Conservation (phyloP, 2,329 filamentous ascomycete species). For the Zasmidium cellare region DNA sequence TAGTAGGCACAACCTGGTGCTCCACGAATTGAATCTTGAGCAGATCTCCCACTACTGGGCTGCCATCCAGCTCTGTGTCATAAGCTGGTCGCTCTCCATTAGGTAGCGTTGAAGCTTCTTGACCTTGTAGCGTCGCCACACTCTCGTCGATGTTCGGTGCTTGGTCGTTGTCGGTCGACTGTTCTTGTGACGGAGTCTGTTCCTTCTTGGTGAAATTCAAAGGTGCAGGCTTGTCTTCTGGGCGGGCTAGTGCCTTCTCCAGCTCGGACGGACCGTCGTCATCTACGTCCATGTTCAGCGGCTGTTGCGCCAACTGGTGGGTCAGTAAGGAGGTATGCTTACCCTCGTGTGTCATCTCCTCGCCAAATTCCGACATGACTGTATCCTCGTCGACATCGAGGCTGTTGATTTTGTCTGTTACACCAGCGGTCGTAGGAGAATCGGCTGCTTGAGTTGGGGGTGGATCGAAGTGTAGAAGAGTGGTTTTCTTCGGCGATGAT, state of each 20-base stretch:
- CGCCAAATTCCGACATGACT: slow-evolving; percentile 44
- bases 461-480: slow-evolving; percentile 27
- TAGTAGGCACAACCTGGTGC: slow-evolving; percentile 90
- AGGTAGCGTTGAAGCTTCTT: slow-evolving; percentile 16
- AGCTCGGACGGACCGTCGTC: slow-evolving; percentile 32
- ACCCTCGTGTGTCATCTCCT: slow-evolving; percentile 31
- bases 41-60: slow-evolving; percentile 87
- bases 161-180: slow-evolving; percentile 12
- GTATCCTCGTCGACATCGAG: slow-evolving; percentile 63
- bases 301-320: slow-evolving; percentile 38
- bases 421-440: slow-evolving; percentile 54
- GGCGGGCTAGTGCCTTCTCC: slow-evolving; percentile 41
- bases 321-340: slow-evolving; percentile 42
- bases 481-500: slow-evolving; percentile 17
- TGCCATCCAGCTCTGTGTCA: slow-evolving; percentile 60
- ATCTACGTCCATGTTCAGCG: slow-evolving; percentile 34
- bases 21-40: slow-evolving; percentile 97
- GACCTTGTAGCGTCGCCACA: slow-evolving; percentile 33
- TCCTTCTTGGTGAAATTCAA: slow-evolving; percentile 55
- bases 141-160: slow-evolving; percentile 31
- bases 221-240: slow-evolving; percentile 69
- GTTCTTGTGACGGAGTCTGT: slow-evolving; percentile 12
- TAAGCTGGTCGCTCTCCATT: slow-evolving; percentile 42
- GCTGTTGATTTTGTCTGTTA: slow-evolving; percentile 55
- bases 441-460: slow-evolving; percentile 37